These are phyloP conservation scores for Backusella macrospora DNA, from an alignment of 192 early-diverging fungal species.

Conservation along the genomic window DNA sequence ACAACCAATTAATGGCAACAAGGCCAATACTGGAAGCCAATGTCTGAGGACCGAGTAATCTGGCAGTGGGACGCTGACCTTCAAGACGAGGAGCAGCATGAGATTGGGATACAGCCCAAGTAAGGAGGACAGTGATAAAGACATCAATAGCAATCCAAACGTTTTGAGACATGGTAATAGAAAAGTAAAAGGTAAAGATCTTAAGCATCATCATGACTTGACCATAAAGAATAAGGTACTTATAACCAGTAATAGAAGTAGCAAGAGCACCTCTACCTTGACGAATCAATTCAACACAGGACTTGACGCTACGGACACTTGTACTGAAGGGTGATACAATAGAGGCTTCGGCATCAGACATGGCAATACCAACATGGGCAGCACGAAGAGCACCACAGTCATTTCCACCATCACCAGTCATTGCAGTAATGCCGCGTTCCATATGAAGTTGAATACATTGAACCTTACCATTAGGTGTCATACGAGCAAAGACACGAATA, in stretches of 20 bases:
- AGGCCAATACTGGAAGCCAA: conserved; percentile 62
- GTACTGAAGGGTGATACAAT: conserved; percentile 84
- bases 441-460: conserved; percentile 74
- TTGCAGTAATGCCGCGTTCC: conserved; percentile 73
- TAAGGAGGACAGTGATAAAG: conserved; percentile 61
- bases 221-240: conserved; percentile 66
- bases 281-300: conserved; percentile 70
- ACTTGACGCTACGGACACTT: conserved; percentile 59
- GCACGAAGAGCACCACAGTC: conserved; percentile 84
- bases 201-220: conserved; percentile 67
- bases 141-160: conserved; percentile 77
- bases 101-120: conserved; percentile 65
- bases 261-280: conserved; percentile 74
- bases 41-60: conserved; percentile 72
- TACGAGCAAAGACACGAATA: conserved; percentile 78
- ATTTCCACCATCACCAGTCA: conserved; percentile 89
- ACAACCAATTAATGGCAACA: conserved; percentile 69
- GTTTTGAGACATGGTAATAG: conserved; percentile 57
- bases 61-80: conserved; percentile 64
- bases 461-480: conserved; percentile 81
- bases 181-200: conserved; percentile 69
- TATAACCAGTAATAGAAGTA: conserved; percentile 70
- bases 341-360: conserved; percentile 79
- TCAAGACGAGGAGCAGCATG: conserved; percentile 58
- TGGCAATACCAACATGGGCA: conserved; percentile 77